phyloP scores from a whole-genome alignment of 2,329 filamentous ascomycete genomes.

The Fusarium torulosum region DNA sequence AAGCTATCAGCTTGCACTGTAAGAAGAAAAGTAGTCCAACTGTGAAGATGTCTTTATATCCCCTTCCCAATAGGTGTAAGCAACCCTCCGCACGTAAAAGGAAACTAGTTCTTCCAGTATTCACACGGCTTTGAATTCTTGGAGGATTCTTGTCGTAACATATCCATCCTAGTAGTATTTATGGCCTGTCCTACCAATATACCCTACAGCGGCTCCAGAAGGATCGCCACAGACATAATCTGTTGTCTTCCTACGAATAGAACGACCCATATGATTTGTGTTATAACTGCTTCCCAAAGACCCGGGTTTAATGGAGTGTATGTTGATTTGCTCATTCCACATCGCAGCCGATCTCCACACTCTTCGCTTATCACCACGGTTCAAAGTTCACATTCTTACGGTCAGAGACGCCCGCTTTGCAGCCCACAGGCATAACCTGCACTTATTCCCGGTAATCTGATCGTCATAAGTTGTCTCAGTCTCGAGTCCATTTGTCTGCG shows the following conservation, averaged over 20 bases:
- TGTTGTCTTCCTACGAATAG: not conserved
- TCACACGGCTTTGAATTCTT: too few species aligned
- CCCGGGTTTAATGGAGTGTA: constrained; percentile 11
- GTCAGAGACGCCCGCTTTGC: constrained; percentile 17
- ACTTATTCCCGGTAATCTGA: not conserved
- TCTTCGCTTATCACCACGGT: constrained; percentile 1
- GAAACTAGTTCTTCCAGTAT: too few species aligned
- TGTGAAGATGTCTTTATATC: too few species aligned
- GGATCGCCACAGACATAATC: not conserved
- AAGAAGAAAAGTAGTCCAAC: too few species aligned
- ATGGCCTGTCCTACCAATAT: not conserved
- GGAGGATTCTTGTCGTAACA: too few species aligned
- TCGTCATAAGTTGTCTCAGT: not conserved
- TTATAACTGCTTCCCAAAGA: constrained; percentile 14
- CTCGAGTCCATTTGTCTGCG: not conserved
- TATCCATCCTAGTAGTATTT: too few species aligned
- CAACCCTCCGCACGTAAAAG: too few species aligned
- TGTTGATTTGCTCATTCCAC: not conserved
- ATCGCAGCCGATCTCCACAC: constrained; percentile 5
- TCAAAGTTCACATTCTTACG: constrained; percentile 4
- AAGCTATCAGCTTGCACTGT: too few species aligned
- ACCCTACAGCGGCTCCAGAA: not conserved
- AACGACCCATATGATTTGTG: constrained; percentile 14
- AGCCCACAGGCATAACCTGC: not conserved
- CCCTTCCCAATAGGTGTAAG: too few species aligned